Evolutionary conservation across 495 filamentous ascomycete genomes (phyloP), one percentile per base, ranked within the genome.

Genomic region (Podospora comata): DNA sequence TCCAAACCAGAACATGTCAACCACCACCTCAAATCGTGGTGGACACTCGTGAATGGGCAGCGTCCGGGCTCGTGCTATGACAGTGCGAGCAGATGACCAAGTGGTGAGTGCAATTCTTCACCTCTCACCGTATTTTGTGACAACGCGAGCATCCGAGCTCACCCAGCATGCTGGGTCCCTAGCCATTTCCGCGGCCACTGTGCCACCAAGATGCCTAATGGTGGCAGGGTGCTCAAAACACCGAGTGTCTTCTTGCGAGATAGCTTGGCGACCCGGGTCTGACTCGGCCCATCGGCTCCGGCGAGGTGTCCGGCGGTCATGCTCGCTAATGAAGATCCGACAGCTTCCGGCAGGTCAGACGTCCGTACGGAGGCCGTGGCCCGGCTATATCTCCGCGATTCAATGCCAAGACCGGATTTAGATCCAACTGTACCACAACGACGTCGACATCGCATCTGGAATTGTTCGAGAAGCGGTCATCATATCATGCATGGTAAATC

Each of bases 261-360:
- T 20, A 4, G 3, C 18, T 3, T 18, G 23, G 2, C n/a, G n/a
- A 20, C 55, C 23, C 55, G 55, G 55, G n/a, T n/a, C 6, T 58
- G 55, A 58, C 55, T 58, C 19, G 55, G 55, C n/a, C 23, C 23
- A 26, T 58, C 55, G 55, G 55, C 55, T 26, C 55, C 55, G 55
- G 5, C 9, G 39, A 48, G 9, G 7, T 58, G n/a, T 5, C 55
- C 55, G 23, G n/a, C 55, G 19, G n/a, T 26, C 55, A 58, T 58
- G 18, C 23, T 26, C 55, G 55, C 55, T 23, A 19, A 58, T 2
- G 39, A 6, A 48, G 39, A 48, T 16, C 39, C 39, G 9, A 48
- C 39, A 48, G 39, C 39, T 48, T 48, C 39, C 39, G 39, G 39
- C 18, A 48, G 23, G 5, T 23, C 55, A 32, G 30, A 32, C 7